These are phyloP conservation scores for Dichomitus squalens DNA, from an alignment of 1,284 basidiomycete genomes.

Conservation along the genomic window DNA sequence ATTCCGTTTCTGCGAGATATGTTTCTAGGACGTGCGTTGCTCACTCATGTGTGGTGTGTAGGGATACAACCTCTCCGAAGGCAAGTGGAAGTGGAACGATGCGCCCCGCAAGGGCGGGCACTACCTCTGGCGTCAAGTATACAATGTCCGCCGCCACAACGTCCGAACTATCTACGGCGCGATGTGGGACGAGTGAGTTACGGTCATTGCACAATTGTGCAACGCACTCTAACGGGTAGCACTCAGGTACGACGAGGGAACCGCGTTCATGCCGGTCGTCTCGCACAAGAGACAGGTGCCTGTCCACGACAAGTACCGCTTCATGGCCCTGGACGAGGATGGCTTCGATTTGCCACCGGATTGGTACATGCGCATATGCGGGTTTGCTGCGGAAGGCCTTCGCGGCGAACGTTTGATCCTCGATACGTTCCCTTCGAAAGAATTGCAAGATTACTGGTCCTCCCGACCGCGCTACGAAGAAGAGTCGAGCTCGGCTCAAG, in stretches of 20 bases:
- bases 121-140: slow-evolving; percentile 76
- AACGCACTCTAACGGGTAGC: slow-evolving; percentile 25
- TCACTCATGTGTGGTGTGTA: slow-evolving; percentile 41
- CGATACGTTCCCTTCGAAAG: slow-evolving; percentile 69
- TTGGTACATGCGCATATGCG: slow-evolving; percentile 81
- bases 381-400: slow-evolving; percentile 68
- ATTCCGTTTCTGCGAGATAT: not conserved
- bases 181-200: slow-evolving; percentile 82
- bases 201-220: not conserved
- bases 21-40: not conserved
- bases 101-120: slow-evolving; percentile 67
- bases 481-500: slow-evolving; percentile 26
- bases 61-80: slow-evolving; percentile 69
- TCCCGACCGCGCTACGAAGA: slow-evolving; percentile 61
- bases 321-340: slow-evolving; percentile 72
- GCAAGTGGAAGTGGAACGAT: slow-evolving; percentile 68
- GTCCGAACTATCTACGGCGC: slow-evolving; percentile 73
- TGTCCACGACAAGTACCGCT: slow-evolving; percentile 52
- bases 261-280: slow-evolving; percentile 72
- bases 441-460: slow-evolving; percentile 74
- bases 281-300: slow-evolving; percentile 59
- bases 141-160: slow-evolving; percentile 61
- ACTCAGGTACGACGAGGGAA: slow-evolving; percentile 76
- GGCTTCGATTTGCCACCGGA: slow-evolving; percentile 72
- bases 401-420: slow-evolving; percentile 61